A percentile compares a stretch with the other conserved stretches of the same genome.
Evolutionary conservation across 306 rosid species (phyloP).

Genomic region (Morella rubra): DNA sequence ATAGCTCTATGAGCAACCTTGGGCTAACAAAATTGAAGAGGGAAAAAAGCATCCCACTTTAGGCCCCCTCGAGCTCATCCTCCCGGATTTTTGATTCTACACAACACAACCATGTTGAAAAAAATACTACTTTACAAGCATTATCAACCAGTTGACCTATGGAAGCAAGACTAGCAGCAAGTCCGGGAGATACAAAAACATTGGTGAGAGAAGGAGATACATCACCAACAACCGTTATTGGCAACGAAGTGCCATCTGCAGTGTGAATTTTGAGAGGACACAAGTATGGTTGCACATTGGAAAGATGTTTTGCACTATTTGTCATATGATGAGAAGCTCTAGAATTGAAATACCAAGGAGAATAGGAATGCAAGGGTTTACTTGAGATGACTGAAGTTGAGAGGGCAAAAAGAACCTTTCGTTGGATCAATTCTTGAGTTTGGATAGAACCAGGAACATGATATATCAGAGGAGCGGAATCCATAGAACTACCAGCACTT

Average conservation of each 20-base stretch:
- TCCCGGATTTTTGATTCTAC: conserved; percentile 5
- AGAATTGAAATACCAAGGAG: conserved; percentile 1
- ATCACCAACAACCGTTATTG: not conserved
- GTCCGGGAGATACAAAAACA: not conserved
- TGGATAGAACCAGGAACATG: not conserved
- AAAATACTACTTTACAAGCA: not conserved
- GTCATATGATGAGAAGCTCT: not conserved
- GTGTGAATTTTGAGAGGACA: not conserved
- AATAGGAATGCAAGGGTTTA: not conserved
- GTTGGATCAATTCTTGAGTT: not conserved
- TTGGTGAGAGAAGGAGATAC: not conserved
- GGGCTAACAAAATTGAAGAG: not conserved
- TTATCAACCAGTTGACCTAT: not conserved
- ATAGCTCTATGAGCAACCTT: no score
- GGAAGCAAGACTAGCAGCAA: not conserved
- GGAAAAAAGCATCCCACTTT: conserved; percentile 5
- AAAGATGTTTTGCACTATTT: not conserved
- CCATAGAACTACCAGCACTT: not conserved
- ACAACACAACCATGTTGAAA: not conserved
- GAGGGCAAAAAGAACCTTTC: not conserved
- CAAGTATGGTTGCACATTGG: not conserved
- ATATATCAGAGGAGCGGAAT: not conserved
- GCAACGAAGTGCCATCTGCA: no score
- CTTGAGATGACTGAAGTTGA: not conserved
- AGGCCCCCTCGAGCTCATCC: conserved; percentile 7